Evolutionary conservation across 176 grass and related monocot genomes (phyloP).

Genomic region (Poa pratensis): DNA sequence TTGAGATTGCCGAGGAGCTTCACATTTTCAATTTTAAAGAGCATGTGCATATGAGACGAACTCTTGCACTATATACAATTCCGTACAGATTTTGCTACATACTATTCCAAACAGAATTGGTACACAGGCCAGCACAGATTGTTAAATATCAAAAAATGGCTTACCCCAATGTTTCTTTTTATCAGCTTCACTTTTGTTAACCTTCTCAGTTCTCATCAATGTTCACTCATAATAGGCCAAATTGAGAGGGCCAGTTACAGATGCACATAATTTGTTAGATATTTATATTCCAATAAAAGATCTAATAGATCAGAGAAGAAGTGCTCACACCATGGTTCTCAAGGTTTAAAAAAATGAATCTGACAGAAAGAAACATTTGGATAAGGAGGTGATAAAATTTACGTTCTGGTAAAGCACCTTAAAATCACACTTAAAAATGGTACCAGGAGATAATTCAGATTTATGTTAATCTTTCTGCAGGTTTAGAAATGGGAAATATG

Average conservation of each 20-base stretch:
- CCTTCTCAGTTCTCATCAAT: neutral
- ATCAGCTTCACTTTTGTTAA: neutral
- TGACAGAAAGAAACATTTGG: conserved; percentile 27
- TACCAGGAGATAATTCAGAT: too few species aligned
- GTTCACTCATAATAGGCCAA: neutral
- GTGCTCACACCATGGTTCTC: too few species aligned
- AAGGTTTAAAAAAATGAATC: too few species aligned
- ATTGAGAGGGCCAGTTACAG: neutral
- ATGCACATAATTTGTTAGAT: neutral
- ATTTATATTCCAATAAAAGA: neutral
- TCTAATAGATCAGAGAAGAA: neutral
- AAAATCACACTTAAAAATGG: too few species aligned
- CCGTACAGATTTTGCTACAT: neutral
- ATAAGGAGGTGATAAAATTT: too few species aligned
- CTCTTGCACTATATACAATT: neutral
- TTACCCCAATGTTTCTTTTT: neutral
- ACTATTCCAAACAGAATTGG: neutral
- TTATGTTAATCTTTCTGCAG: too few species aligned
- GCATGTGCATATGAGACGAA: neutral
- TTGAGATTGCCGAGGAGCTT: neutral
- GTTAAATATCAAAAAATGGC: neutral
- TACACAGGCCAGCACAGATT: neutral
- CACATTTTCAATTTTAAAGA: neutral
- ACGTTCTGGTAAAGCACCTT: too few species aligned
- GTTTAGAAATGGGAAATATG: too few species aligned